Conservation (phyloP, 2,329 filamentous ascomycete species). For the Pestalotiopsis fici region DNA sequence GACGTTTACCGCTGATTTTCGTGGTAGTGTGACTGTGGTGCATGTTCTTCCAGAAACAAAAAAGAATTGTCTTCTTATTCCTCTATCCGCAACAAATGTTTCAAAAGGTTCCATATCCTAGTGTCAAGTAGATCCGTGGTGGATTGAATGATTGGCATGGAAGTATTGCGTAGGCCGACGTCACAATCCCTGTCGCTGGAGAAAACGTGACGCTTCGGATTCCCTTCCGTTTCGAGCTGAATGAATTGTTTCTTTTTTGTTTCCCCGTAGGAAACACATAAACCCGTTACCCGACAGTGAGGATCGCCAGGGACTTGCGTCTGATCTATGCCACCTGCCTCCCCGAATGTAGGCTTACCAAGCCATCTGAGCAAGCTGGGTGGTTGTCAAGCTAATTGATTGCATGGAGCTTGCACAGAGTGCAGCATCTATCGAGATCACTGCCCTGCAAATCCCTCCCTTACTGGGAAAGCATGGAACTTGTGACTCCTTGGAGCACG, state of each 20-base stretch:
- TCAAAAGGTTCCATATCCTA: background rate
- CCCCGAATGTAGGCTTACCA: background rate
- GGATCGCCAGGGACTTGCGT: slow-evolving; percentile 8
- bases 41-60: background rate
- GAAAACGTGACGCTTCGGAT: slow-evolving; percentile 3
- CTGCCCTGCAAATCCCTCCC: slow-evolving; percentile 4
- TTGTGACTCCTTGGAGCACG: background rate
- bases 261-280: background rate
- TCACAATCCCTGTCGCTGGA: slow-evolving; percentile 8
- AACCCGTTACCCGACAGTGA: background rate
- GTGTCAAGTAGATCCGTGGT: background rate
- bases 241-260: background rate
- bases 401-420: background rate
- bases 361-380: background rate
- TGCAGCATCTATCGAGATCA: slow-evolving; percentile 1
- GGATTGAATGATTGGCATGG: background rate
- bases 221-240: background rate
- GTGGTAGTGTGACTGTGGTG: too few relatives aligned
- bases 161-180: background rate
- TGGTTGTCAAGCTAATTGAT: background rate
- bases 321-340: background rate
- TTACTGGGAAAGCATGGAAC: slow-evolving; percentile 1
- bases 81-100: background rate
- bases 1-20: too few relatives aligned
- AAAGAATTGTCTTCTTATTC: background rate